Percentiles rank a stretch among this genome's conserved stretches.
These are phyloP conservation scores for Crucibulum laeve DNA, from an alignment of 768 basidiomycete genomes.

Conservation along the genomic window DNA sequence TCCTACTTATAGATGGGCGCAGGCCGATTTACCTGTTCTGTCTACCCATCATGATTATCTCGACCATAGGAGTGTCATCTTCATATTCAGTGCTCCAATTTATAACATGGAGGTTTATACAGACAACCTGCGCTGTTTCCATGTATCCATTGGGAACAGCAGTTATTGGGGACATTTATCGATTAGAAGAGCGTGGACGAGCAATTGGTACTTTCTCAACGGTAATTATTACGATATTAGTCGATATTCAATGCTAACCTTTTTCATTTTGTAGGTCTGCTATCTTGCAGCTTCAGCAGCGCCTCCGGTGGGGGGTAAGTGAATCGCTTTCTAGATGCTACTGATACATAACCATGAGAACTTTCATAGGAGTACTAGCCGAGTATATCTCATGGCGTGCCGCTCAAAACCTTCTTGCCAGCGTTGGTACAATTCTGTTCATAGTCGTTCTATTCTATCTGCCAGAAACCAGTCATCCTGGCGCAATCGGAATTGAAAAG, in stretches of 20 bases:
- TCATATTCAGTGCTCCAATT: conserved; percentile 34
- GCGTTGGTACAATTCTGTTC: conserved; percentile 30
- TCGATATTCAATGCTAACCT: not conserved
- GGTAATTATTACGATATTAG: conserved; percentile 15
- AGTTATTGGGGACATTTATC: conserved; percentile 54
- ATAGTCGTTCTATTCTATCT: conserved; percentile 33
- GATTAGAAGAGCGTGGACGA: conserved; percentile 42
- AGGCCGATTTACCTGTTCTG: conserved; percentile 47
- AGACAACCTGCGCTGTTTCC: conserved; percentile 53
- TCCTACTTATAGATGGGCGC: conserved; percentile 48
- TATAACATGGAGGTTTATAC: conserved; percentile 51
- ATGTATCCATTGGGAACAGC: conserved; percentile 43
- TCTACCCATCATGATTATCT: conserved; percentile 48
- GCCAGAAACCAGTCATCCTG: conserved; percentile 58
- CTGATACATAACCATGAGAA: not conserved
- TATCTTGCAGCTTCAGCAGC: conserved; percentile 53
- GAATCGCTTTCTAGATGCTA: not conserved
- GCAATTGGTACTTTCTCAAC: conserved; percentile 49
- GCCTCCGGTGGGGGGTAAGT: conserved; percentile 42
- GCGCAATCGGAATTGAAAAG: conserved; percentile 44
- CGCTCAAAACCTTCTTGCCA: conserved; percentile 40
- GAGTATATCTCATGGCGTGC: conserved; percentile 58
- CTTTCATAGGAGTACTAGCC: conserved; percentile 31
- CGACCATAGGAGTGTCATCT: conserved; percentile 48
- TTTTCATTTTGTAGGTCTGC: conserved; percentile 25